Conservation (phyloP, 1,284 basidiomycete species). For the Ustilago shanxiensis region DNA sequence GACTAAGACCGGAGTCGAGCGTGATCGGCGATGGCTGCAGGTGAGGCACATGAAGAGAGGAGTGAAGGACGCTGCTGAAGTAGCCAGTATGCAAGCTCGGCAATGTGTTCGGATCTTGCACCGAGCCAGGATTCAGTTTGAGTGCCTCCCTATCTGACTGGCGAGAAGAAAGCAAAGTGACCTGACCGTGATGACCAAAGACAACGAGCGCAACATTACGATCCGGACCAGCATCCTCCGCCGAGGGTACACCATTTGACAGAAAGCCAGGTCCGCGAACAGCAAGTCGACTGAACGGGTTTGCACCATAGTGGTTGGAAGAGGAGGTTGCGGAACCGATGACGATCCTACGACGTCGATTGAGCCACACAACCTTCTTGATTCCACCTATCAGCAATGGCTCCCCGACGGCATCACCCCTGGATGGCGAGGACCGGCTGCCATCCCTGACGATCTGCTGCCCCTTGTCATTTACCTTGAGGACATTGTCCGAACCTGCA, state of each 20-base stretch:
- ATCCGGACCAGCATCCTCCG: constrained; percentile 23
- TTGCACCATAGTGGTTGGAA: constrained; percentile 26
- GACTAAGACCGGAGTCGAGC: constrained; percentile 25
- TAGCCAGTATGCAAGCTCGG: not conserved
- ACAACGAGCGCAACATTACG: constrained; percentile 37
- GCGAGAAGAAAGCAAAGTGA: constrained; percentile 37
- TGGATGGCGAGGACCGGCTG: constrained; percentile 15
- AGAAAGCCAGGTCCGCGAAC: constrained; percentile 29
- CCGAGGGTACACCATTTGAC: constrained; percentile 1
- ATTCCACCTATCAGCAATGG: constrained; percentile 22
- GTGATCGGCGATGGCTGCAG: constrained; percentile 47
- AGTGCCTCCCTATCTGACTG: constrained; percentile 18
- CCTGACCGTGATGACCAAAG: constrained; percentile 42
- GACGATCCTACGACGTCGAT: constrained; percentile 34
- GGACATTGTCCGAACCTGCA: constrained; percentile 28
- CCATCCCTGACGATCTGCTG: constrained; percentile 22
- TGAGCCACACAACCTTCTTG: constrained; percentile 35
- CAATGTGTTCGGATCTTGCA: not conserved
- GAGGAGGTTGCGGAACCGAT: constrained; percentile 15
- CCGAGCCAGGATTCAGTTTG: not conserved
- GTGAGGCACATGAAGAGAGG: constrained; percentile 32
- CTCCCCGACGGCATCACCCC: not conserved
- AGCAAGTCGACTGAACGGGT: constrained; percentile 27
- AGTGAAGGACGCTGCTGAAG: constrained; percentile 33
- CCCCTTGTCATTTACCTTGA: constrained; percentile 44